Evolutionary conservation across 257 asterid genomes (phyloP), one percentile per base, ranked within the genome.

Genomic region (Avicennia marina): DNA sequence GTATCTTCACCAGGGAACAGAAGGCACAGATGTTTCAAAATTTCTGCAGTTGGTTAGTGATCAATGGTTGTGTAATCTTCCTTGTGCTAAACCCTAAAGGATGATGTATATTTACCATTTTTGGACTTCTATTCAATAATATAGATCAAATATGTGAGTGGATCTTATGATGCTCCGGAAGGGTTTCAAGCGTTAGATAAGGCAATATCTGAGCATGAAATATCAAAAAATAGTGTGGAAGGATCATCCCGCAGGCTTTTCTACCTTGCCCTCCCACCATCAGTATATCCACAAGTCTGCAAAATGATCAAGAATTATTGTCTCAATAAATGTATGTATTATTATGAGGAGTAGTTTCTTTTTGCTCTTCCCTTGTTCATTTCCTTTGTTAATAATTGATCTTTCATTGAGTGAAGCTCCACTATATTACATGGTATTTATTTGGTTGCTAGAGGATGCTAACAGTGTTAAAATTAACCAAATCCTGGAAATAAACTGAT

Each of bases 191-290:
- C 78, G 54, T 62, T 93, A 66, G 96, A 93, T 63, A 56, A 70
- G 77, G 94, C 93, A n/a, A 86, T 93, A 71, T 66, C 81, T 16
- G 88, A 82, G 84, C 94, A 89, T 16, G 99, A 93, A 74, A 31
- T 73, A 32, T 82, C 91, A 3, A 84, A n/a, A 58, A 80, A 80
- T 58, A 82, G 78, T 58, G 63, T 65, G 2, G 88, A 84, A 70
- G 95, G 95, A 75, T 75, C 86, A 45, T 75, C 96, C 12, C 74
- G 99, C 57, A 82, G 99, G 72, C 96, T 93, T 51, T 93, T 93
- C 78, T 93, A 93, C 74, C 78, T 93, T 40, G 99, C 99, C 44
- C 99, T 89, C 74, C 99, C 99, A 43, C 99, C 99, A n/a, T 84
- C 99, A 21, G 95, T 93, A 17, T 93, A 93, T 72, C 99, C 99